Evolutionary conservation across 208 protist genomes (phyloP).

Genomic region (Leishmania guyanensis): DNA sequence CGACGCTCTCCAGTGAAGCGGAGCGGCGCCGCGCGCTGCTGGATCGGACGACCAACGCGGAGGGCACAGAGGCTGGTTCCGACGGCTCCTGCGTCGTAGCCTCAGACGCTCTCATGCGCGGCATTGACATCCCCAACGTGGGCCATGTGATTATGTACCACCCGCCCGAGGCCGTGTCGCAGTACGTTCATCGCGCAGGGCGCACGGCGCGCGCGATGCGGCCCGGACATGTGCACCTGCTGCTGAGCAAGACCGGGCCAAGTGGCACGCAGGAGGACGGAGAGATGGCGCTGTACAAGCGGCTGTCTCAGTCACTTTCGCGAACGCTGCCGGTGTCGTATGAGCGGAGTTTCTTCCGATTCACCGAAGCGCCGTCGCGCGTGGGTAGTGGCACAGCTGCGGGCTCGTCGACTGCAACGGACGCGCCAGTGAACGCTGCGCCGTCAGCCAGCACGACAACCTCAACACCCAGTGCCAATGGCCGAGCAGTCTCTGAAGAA

Average conservation of each 20-base stretch:
- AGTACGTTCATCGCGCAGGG: constrained; percentile 97
- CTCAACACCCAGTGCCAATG: background rate
- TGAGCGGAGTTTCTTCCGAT: constrained; percentile 85
- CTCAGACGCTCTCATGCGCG: constrained; percentile 90
- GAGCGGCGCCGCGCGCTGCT: constrained; percentile 78
- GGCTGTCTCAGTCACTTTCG: constrained; percentile 48
- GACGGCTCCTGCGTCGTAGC: constrained; percentile 64
- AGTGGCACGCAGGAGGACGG: constrained; percentile 67
- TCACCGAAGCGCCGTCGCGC: constrained; percentile 42
- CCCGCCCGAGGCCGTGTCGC: constrained; percentile 83
- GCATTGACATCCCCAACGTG: constrained; percentile 88
- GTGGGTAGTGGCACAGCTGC: background rate
- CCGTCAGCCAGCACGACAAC: background rate
- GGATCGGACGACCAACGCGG: constrained; percentile 7
- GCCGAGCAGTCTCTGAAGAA: background rate
- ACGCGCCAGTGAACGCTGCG: constrained; percentile 4
- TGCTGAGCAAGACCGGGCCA: constrained; percentile 74
- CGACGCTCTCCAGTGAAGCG: constrained; percentile 69
- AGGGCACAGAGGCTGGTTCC: background rate
- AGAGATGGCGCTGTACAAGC: constrained; percentile 75
- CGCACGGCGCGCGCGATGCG: constrained; percentile 95
- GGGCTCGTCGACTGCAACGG: background rate
- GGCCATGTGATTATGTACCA: constrained; percentile 93
- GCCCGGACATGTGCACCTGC: constrained; percentile 73
- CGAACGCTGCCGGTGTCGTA: constrained; percentile 70